These are phyloP conservation scores for Trichophyton schoenleinii DNA, from an alignment of 2,329 filamentous ascomycete genomes.

Conservation along the genomic window DNA sequence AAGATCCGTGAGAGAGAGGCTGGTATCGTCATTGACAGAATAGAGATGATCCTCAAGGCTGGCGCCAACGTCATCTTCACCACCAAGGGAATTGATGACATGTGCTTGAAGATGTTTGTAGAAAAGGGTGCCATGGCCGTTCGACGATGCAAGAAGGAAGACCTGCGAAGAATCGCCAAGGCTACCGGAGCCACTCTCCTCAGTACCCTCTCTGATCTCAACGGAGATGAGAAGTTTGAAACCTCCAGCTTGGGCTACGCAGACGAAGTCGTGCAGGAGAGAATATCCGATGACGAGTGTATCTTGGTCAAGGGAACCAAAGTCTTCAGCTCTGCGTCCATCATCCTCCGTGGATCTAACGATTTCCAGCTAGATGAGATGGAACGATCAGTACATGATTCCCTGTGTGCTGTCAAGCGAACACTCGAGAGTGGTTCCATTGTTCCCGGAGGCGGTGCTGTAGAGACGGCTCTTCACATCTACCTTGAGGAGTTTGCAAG, in stretches of 20 bases:
- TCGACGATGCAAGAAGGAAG: slow-evolving; percentile 95
- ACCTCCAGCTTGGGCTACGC: slow-evolving; percentile 76
- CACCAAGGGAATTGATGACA: slow-evolving; percentile 95
- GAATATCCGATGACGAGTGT: slow-evolving; percentile 97
- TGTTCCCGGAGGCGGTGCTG: slow-evolving; percentile 88
- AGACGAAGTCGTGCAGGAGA: slow-evolving; percentile 94
- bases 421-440: slow-evolving; percentile 94
- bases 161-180: slow-evolving; percentile 86
- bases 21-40: slow-evolving; percentile 81
- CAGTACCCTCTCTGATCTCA: slow-evolving; percentile 86
- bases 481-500: slow-evolving; percentile 98
- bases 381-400: slow-evolving; percentile 97
- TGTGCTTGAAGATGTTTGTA: slow-evolving; percentile 86
- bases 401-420: slow-evolving; percentile 89
- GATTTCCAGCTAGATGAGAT: slow-evolving; percentile 97
- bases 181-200: slow-evolving; percentile 89
- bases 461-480: slow-evolving; percentile 97
- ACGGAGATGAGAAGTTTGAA: slow-evolving; percentile 95
- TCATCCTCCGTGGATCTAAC: slow-evolving; percentile 89
- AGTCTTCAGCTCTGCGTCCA: slow-evolving; percentile 81
- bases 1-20: slow-evolving; percentile 90
- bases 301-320: slow-evolving; percentile 95
- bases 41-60: slow-evolving; percentile 95
- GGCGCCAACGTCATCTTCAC: slow-evolving; percentile 93
- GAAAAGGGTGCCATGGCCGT: slow-evolving; percentile 95